Base-by-base conservation (phyloP, 2,329 filamentous ascomycete species). In the Colletotrichum sp. region DNA sequence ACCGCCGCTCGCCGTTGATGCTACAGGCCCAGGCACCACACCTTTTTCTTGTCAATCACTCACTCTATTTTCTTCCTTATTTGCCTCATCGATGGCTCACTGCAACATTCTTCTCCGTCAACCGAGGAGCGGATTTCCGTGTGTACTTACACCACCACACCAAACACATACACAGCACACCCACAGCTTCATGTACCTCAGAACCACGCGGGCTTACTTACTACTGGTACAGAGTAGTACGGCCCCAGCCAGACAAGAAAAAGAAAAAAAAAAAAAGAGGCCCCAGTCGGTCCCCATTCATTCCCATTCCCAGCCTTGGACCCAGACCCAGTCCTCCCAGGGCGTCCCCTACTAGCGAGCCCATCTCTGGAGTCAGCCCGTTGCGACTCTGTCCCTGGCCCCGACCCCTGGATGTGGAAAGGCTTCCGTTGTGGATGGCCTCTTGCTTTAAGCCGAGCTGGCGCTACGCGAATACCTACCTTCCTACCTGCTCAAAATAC, bases 381-480 rank as follows among this genome's bases (percentile, higher is more conserved):
- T 76, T 76, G 69, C 69, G 15, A 76, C 73, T 72, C 73, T 76
- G 73, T 72, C 73, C 73, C 69, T 76, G 73, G 69, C 63, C 73
- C 57, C 57, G 39, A 57, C 69, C 69, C 69, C 73, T 76, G 36
- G 69, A 59, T 76, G 63, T 69, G 73, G 73, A 72, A 76, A 76
- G 44, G 73, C 73, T 32, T 73, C 69, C 73, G 73, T 64, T 73
- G 73, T 76, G 73, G 73, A 72, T 76, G 73, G 63, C 44, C 72
- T 64, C 52, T 72, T 75, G 62, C 69, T 76, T 69, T 64, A 44
- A 73, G 73, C 72, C 69, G 69, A 72, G 69, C 62, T 68, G 32
- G 61, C 61, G 61, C 32, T 36, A 22, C 30, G 16, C 16, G 16
- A 22, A 36, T 63, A 63, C 30, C 32, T 34, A 63, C 30, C 30